These are phyloP conservation scores for Macadamia integrifolia DNA, from an alignment of 164 flowering plant genomes.

Conservation along the genomic window DNA sequence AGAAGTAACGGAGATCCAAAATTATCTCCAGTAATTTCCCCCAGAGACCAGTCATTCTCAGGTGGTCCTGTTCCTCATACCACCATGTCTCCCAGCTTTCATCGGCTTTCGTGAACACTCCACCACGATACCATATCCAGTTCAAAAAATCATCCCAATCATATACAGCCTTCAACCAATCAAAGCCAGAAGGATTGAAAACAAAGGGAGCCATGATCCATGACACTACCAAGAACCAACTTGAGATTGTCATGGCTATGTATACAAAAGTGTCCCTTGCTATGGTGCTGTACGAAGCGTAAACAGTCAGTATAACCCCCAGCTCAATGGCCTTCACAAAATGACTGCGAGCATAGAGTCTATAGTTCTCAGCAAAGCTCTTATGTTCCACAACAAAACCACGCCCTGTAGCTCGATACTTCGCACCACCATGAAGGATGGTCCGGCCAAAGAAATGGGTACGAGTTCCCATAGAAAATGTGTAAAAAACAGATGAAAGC, in stretches of 20 bases:
- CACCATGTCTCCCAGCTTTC: conserved; percentile 99
- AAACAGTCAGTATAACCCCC: conserved; percentile 66
- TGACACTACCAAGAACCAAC: conserved; percentile 89
- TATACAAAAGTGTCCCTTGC: conserved; percentile 57
- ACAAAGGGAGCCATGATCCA: conserved; percentile 90
- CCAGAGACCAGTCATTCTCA: conserved; percentile 85
- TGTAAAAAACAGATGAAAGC: conserved; percentile 75
- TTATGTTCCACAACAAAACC: conserved; percentile 93
- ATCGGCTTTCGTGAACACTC: conserved; percentile 59
- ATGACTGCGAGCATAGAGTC: conserved; percentile 91
- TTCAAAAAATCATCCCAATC: conserved; percentile 84
- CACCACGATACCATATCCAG: conserved; percentile 81
- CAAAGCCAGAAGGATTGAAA: conserved; percentile 98
- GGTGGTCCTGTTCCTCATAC: conserved; percentile 90
- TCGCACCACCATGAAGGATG: conserved; percentile 96
- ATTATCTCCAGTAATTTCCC: conserved; percentile 83
- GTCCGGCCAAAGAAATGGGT: conserved; percentile 91
- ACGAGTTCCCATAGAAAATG: conserved; percentile 90
- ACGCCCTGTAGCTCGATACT: conserved; percentile 95
- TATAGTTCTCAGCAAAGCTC: conserved; percentile 85
- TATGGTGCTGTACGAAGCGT: conserved; percentile 63
- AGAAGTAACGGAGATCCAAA: conserved; percentile 88
- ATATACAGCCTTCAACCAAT: conserved; percentile 92
- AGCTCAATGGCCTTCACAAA: conserved; percentile 92
- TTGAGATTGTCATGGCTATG: conserved; percentile 67